Percentiles rank a stretch among this genome's conserved stretches.
phyloP scores from a whole-genome alignment of 805 yeast species.

The Barnettozyma botsteinii region DNA sequence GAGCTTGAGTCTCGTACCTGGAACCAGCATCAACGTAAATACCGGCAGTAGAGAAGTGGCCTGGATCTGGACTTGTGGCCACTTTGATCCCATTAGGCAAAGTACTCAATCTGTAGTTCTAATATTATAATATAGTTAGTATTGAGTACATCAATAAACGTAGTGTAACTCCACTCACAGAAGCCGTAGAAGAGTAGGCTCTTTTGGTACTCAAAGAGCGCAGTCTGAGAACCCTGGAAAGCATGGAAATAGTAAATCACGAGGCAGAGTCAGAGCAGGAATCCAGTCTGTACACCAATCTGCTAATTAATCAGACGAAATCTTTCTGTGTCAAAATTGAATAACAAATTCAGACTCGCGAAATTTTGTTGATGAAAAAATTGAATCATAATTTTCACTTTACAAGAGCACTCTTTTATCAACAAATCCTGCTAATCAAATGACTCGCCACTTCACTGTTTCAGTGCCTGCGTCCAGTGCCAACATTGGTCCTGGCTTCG shows the following conservation, averaged over 20 bases:
- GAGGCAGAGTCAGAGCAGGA: too few species aligned
- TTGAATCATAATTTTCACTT: too few species aligned
- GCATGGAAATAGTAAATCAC: neutral
- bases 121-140: too few species aligned
- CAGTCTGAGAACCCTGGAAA: neutral
- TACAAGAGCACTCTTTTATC: too few species aligned
- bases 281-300: too few species aligned
- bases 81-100: conserved; percentile 75
- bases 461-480: conserved; percentile 96
- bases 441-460: conserved; percentile 50
- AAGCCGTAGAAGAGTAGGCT: conserved; percentile 19
- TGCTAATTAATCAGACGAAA: too few species aligned
- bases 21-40: conserved; percentile 89
- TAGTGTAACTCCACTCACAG: conserved; percentile 4
- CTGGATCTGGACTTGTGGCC: conserved; percentile 80
- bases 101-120: conserved; percentile 29
- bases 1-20: conserved; percentile 57
- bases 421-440: conserved; percentile 10
- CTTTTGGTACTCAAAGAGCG: conserved; percentile 2
- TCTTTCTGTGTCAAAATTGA: too few species aligned
- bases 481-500: conserved; percentile 97
- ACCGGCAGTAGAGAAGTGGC: conserved; percentile 89
- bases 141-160: too few species aligned
- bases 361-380: too few species aligned
- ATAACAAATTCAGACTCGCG: too few species aligned